These are phyloP conservation scores for Termitomyces heimii DNA, from an alignment of 768 basidiomycete genomes.

Conservation along the genomic window DNA sequence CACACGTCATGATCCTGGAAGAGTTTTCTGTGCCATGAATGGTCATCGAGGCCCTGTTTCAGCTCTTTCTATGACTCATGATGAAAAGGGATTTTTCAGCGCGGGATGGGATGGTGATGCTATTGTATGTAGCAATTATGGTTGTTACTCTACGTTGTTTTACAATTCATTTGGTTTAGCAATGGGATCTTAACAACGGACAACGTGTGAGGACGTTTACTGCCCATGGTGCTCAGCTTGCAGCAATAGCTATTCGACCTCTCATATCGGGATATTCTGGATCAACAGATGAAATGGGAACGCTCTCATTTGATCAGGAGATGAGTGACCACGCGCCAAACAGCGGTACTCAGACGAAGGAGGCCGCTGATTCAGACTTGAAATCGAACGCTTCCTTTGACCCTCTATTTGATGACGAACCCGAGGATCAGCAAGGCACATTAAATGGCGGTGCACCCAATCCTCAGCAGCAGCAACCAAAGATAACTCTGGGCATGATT, in stretches of 20 bases:
- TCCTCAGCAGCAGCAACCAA: constrained; percentile 12
- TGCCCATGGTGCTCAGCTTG: constrained; percentile 80
- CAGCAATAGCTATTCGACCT: constrained; percentile 76
- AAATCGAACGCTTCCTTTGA: constrained; percentile 82
- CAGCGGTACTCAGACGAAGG: neutral
- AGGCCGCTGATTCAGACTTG: constrained; percentile 42
- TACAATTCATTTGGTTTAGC: constrained; percentile 40
- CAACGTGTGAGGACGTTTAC: constrained; percentile 69
- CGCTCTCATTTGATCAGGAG: constrained; percentile 1
- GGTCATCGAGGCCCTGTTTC: constrained; percentile 83
- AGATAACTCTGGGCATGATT: constrained; percentile 26
- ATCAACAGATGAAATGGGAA: constrained; percentile 10
- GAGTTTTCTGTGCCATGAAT: constrained; percentile 61
- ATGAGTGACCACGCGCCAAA: neutral
- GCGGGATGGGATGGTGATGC: constrained; percentile 95
- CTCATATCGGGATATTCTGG: constrained; percentile 30
- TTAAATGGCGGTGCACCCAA: constrained; percentile 12
- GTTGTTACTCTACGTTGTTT: constrained; percentile 4
- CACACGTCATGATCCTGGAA: constrained; percentile 87
- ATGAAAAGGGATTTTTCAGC: constrained; percentile 83
- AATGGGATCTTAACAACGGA: constrained; percentile 98
- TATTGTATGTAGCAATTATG: constrained; percentile 44
- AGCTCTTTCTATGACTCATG: constrained; percentile 71
- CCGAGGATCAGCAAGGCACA: constrained; percentile 8
- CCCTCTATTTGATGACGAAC: constrained; percentile 85